Percentiles rank a stretch among this genome's conserved stretches.
Conservation (phyloP, 1,284 basidiomycete genomes). For the Volvariella volvacea region DNA sequence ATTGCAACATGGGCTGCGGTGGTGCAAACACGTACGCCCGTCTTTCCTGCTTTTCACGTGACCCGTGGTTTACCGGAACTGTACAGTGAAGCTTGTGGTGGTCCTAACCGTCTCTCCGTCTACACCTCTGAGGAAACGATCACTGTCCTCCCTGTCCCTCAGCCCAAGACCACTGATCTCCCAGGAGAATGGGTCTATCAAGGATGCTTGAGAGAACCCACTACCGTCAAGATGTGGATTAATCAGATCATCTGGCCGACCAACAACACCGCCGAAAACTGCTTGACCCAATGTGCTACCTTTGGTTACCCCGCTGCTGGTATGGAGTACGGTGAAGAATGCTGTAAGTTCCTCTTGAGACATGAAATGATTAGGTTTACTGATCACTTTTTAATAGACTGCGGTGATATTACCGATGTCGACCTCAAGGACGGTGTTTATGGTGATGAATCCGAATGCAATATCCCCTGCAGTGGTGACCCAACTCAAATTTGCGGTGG, state of each 20-base stretch:
- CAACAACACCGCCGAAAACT: constrained; percentile 57
- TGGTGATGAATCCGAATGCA: constrained; percentile 46
- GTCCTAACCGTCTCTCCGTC: constrained; percentile 60
- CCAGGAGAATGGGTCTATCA: constrained; percentile 59
- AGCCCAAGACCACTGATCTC: constrained; percentile 43
- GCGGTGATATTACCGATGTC: constrained; percentile 58
- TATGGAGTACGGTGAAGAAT: constrained; percentile 54
- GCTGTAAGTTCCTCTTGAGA: constrained; percentile 51
- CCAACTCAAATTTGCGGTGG: constrained; percentile 60
- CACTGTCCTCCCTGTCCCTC: constrained; percentile 52
- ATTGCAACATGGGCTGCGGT: constrained; percentile 63
- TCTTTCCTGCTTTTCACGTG: constrained; percentile 1
- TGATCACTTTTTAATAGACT: constrained; percentile 34
- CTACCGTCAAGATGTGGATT: constrained; percentile 43
- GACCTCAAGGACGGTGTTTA: constrained; percentile 32
- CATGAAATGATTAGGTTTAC: too few relatives aligned
- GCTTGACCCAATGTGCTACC: constrained; percentile 54
- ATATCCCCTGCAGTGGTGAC: constrained; percentile 58
- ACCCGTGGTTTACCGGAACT: constrained; percentile 2
- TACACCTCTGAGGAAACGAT: constrained; percentile 50
- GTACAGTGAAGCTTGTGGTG: constrained; percentile 61
- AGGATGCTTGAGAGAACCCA: constrained; percentile 50
- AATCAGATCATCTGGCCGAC: constrained; percentile 50
- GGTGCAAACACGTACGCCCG: constrained; percentile 52
- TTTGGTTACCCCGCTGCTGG: constrained; percentile 65